These are phyloP conservation scores for Cladophialophora carrionii DNA, from an alignment of 2,329 filamentous ascomycete genomes.

Conservation along the genomic window DNA sequence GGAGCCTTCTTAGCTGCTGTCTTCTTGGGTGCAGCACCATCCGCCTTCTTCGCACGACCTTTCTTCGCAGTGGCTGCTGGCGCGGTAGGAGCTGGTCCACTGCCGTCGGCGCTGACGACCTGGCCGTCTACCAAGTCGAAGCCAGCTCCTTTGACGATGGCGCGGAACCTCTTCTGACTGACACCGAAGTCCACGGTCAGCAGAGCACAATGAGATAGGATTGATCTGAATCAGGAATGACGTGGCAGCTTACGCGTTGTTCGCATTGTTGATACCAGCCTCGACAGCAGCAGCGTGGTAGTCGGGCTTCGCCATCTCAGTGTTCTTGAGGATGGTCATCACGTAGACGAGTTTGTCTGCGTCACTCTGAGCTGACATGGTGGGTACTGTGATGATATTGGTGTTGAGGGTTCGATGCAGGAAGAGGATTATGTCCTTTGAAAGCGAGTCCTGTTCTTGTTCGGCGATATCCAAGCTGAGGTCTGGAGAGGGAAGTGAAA, in stretches of 20 bases:
- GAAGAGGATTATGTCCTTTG: not conserved
- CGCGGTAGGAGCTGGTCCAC: not conserved
- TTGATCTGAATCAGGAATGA: not conserved
- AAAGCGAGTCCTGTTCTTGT: not conserved
- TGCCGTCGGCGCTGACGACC: slow-evolving; percentile 7
- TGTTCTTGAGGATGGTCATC: slow-evolving; percentile 24
- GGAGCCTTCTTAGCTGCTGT: not conserved
- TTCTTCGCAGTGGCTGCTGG: slow-evolving; percentile 3
- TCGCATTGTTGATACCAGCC: slow-evolving; percentile 10
- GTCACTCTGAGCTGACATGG: not conserved
- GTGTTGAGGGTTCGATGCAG: not conserved
- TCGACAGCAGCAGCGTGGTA: slow-evolving; percentile 20
- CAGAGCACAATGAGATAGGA: not conserved
- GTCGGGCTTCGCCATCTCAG: slow-evolving; percentile 24
- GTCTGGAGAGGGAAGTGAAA: not conserved
- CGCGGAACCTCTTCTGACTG: slow-evolving; percentile 27
- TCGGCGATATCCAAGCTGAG: not conserved
- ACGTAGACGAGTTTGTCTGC: slow-evolving; percentile 21
- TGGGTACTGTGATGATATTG: not conserved
- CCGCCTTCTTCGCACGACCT: not conserved
- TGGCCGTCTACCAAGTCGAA: slow-evolving; percentile 21
- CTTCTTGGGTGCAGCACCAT: not conserved
- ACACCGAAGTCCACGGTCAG: not conserved
- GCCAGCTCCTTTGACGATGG: slow-evolving; percentile 21
- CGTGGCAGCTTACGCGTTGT: slow-evolving; percentile 22